These are phyloP conservation scores for Dictyostelium intermedium DNA, from an alignment of 78 protist genomes.

Conservation along the genomic window DNA sequence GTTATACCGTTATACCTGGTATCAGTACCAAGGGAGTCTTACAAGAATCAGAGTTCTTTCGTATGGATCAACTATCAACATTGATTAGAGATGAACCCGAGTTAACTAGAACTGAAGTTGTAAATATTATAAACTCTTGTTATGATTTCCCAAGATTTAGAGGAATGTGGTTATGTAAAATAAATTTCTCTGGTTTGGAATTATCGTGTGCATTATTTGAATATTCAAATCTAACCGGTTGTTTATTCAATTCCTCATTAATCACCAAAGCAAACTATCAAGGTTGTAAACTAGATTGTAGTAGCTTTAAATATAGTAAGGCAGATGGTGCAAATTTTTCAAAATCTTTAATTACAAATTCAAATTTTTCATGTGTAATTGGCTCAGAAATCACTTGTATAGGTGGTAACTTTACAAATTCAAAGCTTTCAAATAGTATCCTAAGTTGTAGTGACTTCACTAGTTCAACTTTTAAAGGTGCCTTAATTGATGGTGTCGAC, in stretches of 20 bases:
- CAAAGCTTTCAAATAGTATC: not conserved
- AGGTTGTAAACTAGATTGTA: conserved; percentile 1
- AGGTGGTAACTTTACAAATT: conserved; percentile 10
- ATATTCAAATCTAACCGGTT: conserved; percentile 29
- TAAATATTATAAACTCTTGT: conserved; percentile 33
- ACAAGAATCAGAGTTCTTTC: conserved; percentile 36
- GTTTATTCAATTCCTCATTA: not conserved
- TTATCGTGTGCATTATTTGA: conserved; percentile 26
- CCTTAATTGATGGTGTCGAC: conserved; percentile 23
- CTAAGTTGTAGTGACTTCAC: conserved; percentile 47
- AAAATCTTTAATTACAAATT: not conserved
- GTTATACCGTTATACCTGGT: not conserved
- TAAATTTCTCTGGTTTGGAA: conserved; percentile 52
- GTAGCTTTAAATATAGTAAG: not conserved
- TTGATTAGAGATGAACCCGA: conserved; percentile 47
- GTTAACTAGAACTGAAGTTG: conserved; percentile 30
- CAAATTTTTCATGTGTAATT: not conserved
- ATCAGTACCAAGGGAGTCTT: conserved; percentile 9
- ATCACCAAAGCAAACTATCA: not conserved
- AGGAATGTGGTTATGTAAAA: conserved; percentile 44
- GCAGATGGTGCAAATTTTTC: conserved; percentile 7
- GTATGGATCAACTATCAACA: not conserved
- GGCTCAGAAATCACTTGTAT: not conserved
- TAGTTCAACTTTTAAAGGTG: conserved; percentile 9
- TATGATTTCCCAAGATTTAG: conserved; percentile 70